Evolutionary conservation across 2,329 filamentous ascomycete species (phyloP), one percentile per base, ranked within the genome.

Genomic region (Simplicillium sp.): DNA sequence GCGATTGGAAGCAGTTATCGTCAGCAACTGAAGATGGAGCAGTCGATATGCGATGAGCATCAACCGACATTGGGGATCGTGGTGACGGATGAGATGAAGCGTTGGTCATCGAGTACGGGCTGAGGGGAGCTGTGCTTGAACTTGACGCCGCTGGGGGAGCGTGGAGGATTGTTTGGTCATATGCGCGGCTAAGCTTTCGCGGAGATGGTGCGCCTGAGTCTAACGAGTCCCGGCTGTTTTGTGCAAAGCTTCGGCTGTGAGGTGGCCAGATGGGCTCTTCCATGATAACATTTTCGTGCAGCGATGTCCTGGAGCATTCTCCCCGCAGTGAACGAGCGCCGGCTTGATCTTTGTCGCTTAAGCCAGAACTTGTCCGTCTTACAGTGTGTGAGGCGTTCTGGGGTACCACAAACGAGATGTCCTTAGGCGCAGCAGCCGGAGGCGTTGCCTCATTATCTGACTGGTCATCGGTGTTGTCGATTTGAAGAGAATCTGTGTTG

Each of bases 1-100:
- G 65, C 3, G 83, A 87, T 43, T 80, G 79, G 55, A 85, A 82
- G 31, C 70, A 77, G 43, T 78, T 81, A 48, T 83, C 83, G 46
- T 88, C 84, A 1, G 77, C 75, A 34, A 82, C 67, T 0, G 84
- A 88, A 2, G 84, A 89, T 6, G 82, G 78, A 3, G 84, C 80
- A 2, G 84, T 88, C 6, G 83, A 85, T 20, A 87, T 75, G 15
- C 82, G 75, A 40, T 84, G 80, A 1, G 76, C 76, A 47, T 89
- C 84, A 41, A 85, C 80, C 4, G 77, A 80, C 59, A 84, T 67
- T 43, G 80, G 68, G 44, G 82, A 75, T 40, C 82, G 75, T 0
- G 84, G 84, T 5, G 84, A 87, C 1, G 83, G 73, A 54, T 80
- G 72, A 0, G 84, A 84, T 1, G 84, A 77, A 38, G 78, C 67